Evolutionary conservation across 2,329 filamentous ascomycete genomes (phyloP), one percentile per base, ranked within the genome.

Genomic region (Fusarium liriodendri): DNA sequence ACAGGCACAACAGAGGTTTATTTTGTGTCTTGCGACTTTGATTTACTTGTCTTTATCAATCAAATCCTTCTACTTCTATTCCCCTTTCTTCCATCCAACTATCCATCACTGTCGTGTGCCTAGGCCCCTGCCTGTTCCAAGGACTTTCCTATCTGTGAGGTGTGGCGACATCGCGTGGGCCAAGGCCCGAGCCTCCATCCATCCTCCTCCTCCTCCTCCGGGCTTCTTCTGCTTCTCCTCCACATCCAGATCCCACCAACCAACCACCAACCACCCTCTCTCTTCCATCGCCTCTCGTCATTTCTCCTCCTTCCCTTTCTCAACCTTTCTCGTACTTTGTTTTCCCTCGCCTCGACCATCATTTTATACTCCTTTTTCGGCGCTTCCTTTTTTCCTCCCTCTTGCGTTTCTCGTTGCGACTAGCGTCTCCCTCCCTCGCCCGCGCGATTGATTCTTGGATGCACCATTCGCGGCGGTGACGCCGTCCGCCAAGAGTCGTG

Each of bases 391-490:
- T 37, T 58, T 38, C 32, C 7, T 29, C 47, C 8, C 60, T 33
- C 47, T 32, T 45, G 55, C 20, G 25, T 13, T 35, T 52, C 42
- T 40, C 37, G 14, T 29, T 64, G 62, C 64, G 69, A 45, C 40
- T 33, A 32, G 22, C 38, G 27, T 20, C 42, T 32, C 40, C 55
- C 64, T 67, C 64, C 62, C 69, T 70, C 67, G 69, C 70, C 60
- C 60, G 67, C 69, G 72, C 77, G 65, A 79, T 78, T 78, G 76
- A 73, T 75, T 69, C 62, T 70, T 74, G 74, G 58, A 78, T 78
- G 77, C 72, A 71, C 75, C 37, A 73, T 68, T 72, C 71, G 76
- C 77, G 77, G 77, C 77, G 77, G 77, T 78, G 77, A 79, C 77
- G 77, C 77, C 77, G 77, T 78, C 74, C 73, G 70, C 65, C 74